Percentiles rank a stretch among this genome's conserved stretches.
phyloP scores from a whole-genome alignment of 2,329 filamentous ascomycete species.

The Diaporthe velutina region DNA sequence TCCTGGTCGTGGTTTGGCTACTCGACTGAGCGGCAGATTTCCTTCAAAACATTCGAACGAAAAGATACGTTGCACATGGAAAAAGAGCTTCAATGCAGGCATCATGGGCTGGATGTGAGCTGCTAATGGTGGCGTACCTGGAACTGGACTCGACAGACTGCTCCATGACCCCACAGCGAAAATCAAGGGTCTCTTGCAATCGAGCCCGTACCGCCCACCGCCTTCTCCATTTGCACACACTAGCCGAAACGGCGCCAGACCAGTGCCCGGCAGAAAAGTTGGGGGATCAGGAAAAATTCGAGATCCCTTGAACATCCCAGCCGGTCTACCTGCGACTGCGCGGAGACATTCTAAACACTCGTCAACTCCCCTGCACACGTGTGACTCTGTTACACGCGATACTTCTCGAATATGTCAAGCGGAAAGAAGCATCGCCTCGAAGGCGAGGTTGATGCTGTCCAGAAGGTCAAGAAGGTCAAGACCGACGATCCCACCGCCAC shows the following conservation, averaged over 20 bases:
- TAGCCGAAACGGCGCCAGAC: background rate
- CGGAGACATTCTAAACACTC: background rate
- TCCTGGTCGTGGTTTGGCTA: too few species aligned
- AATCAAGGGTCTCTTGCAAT: background rate
- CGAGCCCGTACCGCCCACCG: background rate
- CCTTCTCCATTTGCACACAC: background rate
- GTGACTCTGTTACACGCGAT: background rate
- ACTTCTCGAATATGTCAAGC: slow-evolving; percentile 35
- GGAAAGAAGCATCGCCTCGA: slow-evolving; percentile 40
- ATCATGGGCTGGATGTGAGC: background rate
- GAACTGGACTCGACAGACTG: background rate
- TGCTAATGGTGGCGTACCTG: background rate
- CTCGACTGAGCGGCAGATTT: too few species aligned
- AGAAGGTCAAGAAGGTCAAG: slow-evolving; percentile 40
- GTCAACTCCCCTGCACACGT: background rate
- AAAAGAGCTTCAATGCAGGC: background rate
- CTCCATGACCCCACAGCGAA: background rate
- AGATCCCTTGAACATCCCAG: background rate
- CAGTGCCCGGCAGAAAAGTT: slow-evolving; percentile 15
- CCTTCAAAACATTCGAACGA: background rate
- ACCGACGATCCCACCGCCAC: slow-evolving; percentile 6
- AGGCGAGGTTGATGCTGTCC: slow-evolving; percentile 36
- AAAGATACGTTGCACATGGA: background rate
- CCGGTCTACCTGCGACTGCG: background rate
- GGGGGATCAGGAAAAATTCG: slow-evolving; percentile 24